These are phyloP conservation scores for Clitopilus hobsonii DNA, from an alignment of 768 basidiomycete species.

Conservation along the genomic window DNA sequence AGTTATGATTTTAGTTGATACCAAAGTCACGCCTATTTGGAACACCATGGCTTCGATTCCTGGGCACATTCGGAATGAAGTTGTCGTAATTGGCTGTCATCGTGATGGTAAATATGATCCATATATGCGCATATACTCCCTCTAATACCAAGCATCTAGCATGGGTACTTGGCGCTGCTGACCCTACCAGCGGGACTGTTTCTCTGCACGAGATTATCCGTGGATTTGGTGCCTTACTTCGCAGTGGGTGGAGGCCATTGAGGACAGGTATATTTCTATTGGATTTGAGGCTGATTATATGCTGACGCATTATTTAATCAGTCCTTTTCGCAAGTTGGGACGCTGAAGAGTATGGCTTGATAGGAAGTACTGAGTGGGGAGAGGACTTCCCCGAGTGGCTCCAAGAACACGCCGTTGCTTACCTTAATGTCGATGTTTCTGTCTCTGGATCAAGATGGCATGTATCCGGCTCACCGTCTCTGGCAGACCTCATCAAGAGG, in stretches of 20 bases:
- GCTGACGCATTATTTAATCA: slow-evolving; percentile 8
- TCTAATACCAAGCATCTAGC: slow-evolving; percentile 23
- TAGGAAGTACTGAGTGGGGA: slow-evolving; percentile 90
- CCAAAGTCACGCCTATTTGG: slow-evolving; percentile 84
- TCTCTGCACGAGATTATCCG: slow-evolving; percentile 73
- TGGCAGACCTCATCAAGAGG: slow-evolving; percentile 68
- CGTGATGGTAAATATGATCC: slow-evolving; percentile 60
- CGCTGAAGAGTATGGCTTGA: slow-evolving; percentile 68
- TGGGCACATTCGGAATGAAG: slow-evolving; percentile 78
- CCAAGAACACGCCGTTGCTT: slow-evolving; percentile 73
- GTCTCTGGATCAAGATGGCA: slow-evolving; percentile 57
- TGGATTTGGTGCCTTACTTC: slow-evolving; percentile 64
- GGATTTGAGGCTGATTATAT: not conserved
- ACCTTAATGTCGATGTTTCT: slow-evolving; percentile 79
- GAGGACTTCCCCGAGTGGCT: slow-evolving; percentile 90
- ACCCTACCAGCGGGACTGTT: slow-evolving; percentile 78
- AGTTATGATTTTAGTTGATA: slow-evolving; percentile 50
- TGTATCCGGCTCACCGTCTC: slow-evolving; percentile 69
- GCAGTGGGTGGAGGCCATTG: slow-evolving; percentile 80
- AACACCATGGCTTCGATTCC: slow-evolving; percentile 83
- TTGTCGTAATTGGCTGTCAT: slow-evolving; percentile 84
- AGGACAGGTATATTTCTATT: slow-evolving; percentile 37
- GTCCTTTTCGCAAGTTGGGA: slow-evolving; percentile 75
- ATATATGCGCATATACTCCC: not conserved
- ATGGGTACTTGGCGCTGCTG: slow-evolving; percentile 79